Evolutionary conservation across 2,329 filamentous ascomycete genomes (phyloP).

Genomic region (Oidium heveae): DNA sequence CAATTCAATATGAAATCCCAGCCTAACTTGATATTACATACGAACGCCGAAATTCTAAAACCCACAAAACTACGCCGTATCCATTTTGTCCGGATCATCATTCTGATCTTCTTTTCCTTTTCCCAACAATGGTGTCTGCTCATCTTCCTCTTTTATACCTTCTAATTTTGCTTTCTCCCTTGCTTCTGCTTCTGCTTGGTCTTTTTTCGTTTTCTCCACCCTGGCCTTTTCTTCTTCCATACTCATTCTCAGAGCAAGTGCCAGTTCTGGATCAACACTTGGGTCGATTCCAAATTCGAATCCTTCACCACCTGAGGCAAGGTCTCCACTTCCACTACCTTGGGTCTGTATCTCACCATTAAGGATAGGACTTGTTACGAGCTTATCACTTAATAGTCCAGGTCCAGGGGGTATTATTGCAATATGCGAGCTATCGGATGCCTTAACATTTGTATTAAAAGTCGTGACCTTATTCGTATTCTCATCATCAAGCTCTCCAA

Average conservation of each 20-base stretch:
- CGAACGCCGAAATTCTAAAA: no score
- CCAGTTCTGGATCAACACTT: conserved; percentile 74
- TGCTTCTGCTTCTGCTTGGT: conserved; percentile 41
- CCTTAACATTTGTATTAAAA: conserved; percentile 84
- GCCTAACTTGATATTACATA: no score
- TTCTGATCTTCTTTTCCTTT: conserved; percentile 33
- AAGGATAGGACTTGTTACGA: conserved; percentile 72
- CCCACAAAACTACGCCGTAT: conserved; percentile 32
- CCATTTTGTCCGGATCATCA: conserved; percentile 49
- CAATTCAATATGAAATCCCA: no score
- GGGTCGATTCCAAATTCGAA: conserved; percentile 85
- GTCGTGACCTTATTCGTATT: conserved; percentile 78
- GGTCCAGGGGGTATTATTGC: conserved; percentile 76
- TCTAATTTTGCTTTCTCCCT: conserved; percentile 68
- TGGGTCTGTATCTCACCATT: conserved; percentile 49
- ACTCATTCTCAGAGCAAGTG: conserved; percentile 84
- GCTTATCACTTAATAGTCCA: conserved; percentile 76
- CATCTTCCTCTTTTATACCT: conserved; percentile 40
- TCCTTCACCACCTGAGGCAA: conserved; percentile 29
- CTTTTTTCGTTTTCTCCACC: conserved; percentile 61
- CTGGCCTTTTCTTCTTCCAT: conserved; percentile 95
- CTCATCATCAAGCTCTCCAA: conserved; percentile 79
- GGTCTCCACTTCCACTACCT: conserved; percentile 24
- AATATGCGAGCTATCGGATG: conserved; percentile 72
- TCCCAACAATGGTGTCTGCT: conserved; percentile 30